phyloP scores from a whole-genome alignment of 2,329 filamentous ascomycete species.

The Didymella segeticola region DNA sequence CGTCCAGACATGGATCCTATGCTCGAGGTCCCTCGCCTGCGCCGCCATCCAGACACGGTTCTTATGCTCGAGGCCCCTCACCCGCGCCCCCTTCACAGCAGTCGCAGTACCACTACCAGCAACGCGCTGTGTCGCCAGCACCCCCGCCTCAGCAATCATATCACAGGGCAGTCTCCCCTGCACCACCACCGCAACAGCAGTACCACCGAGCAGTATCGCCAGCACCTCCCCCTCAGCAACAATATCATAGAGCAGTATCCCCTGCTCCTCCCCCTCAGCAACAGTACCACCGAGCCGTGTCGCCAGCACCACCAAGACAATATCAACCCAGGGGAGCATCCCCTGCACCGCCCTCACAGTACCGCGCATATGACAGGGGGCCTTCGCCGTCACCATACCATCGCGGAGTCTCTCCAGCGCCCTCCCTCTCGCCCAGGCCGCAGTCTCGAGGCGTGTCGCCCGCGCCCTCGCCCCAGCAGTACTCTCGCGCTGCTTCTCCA shows the following conservation, averaged over 20 bases:
- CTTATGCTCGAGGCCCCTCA: conserved; percentile 18
- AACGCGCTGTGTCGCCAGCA: conserved; percentile 37
- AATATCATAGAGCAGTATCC: conserved; percentile 31
- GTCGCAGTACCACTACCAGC: conserved; percentile 26
- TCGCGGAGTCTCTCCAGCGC: conserved; percentile 42
- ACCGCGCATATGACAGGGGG: conserved; percentile 32
- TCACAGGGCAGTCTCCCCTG: conserved; percentile 25
- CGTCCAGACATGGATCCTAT: conserved; percentile 20
- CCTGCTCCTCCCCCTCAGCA: conserved; percentile 35
- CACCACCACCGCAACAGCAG: conserved; percentile 23
- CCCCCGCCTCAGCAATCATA: conserved; percentile 22
- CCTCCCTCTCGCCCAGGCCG: conserved; percentile 32
- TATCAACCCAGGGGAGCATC: conserved; percentile 34
- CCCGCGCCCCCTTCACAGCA: conserved; percentile 38
- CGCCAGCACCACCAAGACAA: conserved; percentile 33
- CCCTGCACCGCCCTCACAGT: conserved; percentile 37
- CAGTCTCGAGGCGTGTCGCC: conserved; percentile 40
- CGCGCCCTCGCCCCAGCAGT: conserved; percentile 37
- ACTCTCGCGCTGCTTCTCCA: conserved; percentile 39
- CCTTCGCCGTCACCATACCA: conserved; percentile 39
- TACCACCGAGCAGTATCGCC: conserved; percentile 26
- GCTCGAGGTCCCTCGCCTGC: conserved; percentile 30
- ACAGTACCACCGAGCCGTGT: conserved; percentile 27
- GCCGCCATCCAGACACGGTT: conserved; percentile 25
- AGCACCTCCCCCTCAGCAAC: conserved; percentile 31